These are phyloP conservation scores for Achlya hypogyna DNA, from an alignment of 352 stramenopile genomes.

Conservation along the genomic window DNA sequence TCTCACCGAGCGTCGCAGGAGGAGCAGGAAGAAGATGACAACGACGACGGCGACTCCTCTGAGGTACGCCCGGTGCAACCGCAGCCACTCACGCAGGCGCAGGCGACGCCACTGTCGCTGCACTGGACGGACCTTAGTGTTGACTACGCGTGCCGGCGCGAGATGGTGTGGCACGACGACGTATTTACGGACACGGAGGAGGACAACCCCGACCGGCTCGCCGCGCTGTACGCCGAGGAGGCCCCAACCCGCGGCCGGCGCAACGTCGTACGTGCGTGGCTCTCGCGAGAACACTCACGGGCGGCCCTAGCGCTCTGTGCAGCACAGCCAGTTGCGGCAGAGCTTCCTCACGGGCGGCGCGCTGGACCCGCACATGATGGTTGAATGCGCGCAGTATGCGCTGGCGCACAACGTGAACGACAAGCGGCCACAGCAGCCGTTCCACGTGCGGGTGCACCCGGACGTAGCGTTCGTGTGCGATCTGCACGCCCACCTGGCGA, in stretches of 20 bases:
- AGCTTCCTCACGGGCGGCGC: slow-evolving; percentile 51
- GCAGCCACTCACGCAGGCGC: neutral
- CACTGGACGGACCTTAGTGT: neutral
- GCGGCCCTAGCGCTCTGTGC: slow-evolving; percentile 37
- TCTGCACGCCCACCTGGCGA: slow-evolving; percentile 88
- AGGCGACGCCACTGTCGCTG: neutral
- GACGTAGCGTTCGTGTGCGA: slow-evolving; percentile 88
- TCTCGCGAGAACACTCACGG: neutral
- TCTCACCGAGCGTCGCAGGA: too few species aligned
- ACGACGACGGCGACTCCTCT: neutral
- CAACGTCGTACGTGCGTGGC: neutral
- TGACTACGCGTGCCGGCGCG: slow-evolving; percentile 44
- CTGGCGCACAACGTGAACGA: slow-evolving; percentile 23
- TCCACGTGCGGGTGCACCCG: slow-evolving; percentile 81
- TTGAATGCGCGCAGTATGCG: slow-evolving; percentile 64
- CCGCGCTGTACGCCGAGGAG: slow-evolving; percentile 20
- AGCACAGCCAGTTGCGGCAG: slow-evolving; percentile 73
- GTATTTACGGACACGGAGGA: slow-evolving; percentile 41
- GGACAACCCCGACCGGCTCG: slow-evolving; percentile 19
- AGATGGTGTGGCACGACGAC: slow-evolving; percentile 58
- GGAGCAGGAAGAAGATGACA: too few species aligned
- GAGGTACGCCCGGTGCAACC: neutral
- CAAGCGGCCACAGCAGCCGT: slow-evolving; percentile 55
- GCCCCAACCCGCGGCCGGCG: slow-evolving; percentile 1
- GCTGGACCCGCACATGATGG: slow-evolving; percentile 79